phyloP scores from a whole-genome alignment of 371 early-diverging fungal genomes.

The Gilbertella persicaria region DNA sequence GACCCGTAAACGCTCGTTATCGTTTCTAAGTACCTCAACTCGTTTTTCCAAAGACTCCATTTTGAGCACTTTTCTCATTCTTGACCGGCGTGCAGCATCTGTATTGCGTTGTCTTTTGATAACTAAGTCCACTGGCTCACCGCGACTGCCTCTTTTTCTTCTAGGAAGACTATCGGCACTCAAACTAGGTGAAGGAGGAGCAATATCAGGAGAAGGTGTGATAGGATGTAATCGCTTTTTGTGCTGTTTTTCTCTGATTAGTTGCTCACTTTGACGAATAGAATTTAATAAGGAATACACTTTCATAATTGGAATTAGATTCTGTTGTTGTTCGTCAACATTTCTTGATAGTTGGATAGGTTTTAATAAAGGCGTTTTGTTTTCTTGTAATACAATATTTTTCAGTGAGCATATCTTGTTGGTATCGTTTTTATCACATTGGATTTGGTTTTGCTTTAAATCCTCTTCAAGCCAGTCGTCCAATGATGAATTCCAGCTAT shows the following conservation, averaged over 20 bases:
- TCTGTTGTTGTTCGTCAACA: background rate
- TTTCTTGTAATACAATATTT: background rate
- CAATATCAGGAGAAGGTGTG: too few relatives aligned
- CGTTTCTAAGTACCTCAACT: constrained; percentile 68
- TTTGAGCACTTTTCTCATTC: constrained; percentile 73
- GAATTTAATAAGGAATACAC: constrained; percentile 7
- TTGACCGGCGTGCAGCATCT: constrained; percentile 89
- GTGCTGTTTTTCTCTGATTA: background rate
- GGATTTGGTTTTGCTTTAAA: constrained; percentile 26
- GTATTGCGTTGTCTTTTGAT: constrained; percentile 82
- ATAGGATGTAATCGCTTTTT: background rate
- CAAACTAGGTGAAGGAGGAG: constrained; percentile 9
- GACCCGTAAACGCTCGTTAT: constrained; percentile 61
- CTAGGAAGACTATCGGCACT: background rate
- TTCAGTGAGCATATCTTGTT: constrained; percentile 7
- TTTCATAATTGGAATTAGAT: constrained; percentile 13
- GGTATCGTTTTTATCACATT: constrained; percentile 13
- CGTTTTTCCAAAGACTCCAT: constrained; percentile 76
- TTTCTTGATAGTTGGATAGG: background rate
- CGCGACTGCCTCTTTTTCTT: constrained; percentile 1
- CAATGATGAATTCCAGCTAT: constrained; percentile 16
- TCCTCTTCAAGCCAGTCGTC: constrained; percentile 43
- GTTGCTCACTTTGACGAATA: constrained; percentile 8
- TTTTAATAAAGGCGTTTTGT: background rate
- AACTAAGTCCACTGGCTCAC: constrained; percentile 27